These are phyloP conservation scores for Sporothrix schenckii DNA, from an alignment of 2,329 filamentous ascomycete genomes.

Conservation along the genomic window DNA sequence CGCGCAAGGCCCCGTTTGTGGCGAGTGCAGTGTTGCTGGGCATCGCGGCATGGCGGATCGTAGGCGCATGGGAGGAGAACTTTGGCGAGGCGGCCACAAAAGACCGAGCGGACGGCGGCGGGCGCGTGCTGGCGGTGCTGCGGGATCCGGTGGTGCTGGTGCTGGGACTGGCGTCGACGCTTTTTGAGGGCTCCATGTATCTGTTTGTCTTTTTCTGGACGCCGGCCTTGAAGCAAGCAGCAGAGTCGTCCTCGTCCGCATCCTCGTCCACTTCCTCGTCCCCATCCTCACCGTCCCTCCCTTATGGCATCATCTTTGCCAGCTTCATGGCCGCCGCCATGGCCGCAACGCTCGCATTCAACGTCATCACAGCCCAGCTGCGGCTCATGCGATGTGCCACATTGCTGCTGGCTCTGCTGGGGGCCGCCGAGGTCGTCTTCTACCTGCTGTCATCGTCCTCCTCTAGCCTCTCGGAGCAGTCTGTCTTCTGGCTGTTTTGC, in stretches of 20 bases:
- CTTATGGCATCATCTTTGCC: conserved; percentile 54
- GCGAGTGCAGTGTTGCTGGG: conserved; percentile 46
- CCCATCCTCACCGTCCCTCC: conserved; percentile 37
- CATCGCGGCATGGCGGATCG: conserved; percentile 51
- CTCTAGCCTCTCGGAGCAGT: conserved; percentile 43
- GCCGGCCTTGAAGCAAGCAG: conserved; percentile 51
- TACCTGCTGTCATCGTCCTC: conserved; percentile 37
- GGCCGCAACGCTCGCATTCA: conserved; percentile 60
- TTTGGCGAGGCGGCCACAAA: conserved; percentile 46
- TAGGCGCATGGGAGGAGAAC: conserved; percentile 56
- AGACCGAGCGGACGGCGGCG: conserved; percentile 31
- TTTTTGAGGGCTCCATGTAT: conserved; percentile 63
- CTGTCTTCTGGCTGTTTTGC: conserved; percentile 59
- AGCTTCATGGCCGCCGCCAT: conserved; percentile 62
- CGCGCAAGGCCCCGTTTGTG: conserved; percentile 55
- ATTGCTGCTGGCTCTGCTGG: conserved; percentile 48
- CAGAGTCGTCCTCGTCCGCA: conserved; percentile 29
- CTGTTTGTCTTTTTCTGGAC: conserved; percentile 63
- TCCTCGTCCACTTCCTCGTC: conserved; percentile 18
- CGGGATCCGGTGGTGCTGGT: conserved; percentile 53
- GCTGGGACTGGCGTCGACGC: conserved; percentile 55
- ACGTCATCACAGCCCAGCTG: conserved; percentile 39
- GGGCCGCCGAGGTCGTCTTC: conserved; percentile 45
- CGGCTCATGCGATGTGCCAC: conserved; percentile 39
- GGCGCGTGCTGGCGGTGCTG: conserved; percentile 28